Evolutionary conservation across 331 rosid species (phyloP).

Genomic region (Malus hybrid): DNA sequence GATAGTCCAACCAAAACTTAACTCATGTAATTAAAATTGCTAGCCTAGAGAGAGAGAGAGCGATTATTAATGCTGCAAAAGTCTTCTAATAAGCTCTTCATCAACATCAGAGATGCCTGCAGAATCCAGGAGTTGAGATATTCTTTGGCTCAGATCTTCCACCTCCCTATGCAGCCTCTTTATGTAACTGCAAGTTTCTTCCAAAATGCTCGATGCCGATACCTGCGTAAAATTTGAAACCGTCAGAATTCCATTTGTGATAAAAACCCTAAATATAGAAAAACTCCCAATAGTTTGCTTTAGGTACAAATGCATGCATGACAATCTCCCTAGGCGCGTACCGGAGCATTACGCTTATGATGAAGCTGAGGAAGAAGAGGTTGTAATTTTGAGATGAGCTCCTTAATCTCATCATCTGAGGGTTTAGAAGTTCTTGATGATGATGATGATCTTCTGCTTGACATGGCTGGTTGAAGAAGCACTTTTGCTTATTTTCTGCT

Average conservation of each 20-base stretch:
- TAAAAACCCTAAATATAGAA: no score
- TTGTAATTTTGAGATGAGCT: conserved; percentile 23
- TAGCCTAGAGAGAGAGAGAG: background rate
- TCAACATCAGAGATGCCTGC: conserved; percentile 34
- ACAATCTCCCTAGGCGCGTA: background rate
- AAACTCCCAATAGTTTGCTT: no score
- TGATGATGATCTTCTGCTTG: conserved; percentile 5
- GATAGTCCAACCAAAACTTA: background rate
- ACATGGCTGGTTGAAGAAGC: conserved; percentile 1
- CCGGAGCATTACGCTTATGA: conserved; percentile 16
- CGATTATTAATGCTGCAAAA: conserved; percentile 19
- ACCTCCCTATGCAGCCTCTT: conserved; percentile 57
- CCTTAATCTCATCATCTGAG: conserved; percentile 22
- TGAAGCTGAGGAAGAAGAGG: conserved; percentile 21
- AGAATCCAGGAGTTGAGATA: conserved; percentile 44
- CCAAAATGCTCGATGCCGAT: conserved; percentile 39
- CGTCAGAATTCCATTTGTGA: no score
- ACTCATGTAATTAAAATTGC: background rate
- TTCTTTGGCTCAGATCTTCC: conserved; percentile 44
- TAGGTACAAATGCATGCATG: background rate
- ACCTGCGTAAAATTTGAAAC: conserved; percentile 20
- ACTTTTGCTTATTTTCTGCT: background rate
- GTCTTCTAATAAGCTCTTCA: conserved; percentile 27
- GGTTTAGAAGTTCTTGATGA: conserved; percentile 6
- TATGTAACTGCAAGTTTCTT: conserved; percentile 58